Base-by-base conservation (phyloP, 306 rosid species). In the Abrus pulchellus region DNA sequence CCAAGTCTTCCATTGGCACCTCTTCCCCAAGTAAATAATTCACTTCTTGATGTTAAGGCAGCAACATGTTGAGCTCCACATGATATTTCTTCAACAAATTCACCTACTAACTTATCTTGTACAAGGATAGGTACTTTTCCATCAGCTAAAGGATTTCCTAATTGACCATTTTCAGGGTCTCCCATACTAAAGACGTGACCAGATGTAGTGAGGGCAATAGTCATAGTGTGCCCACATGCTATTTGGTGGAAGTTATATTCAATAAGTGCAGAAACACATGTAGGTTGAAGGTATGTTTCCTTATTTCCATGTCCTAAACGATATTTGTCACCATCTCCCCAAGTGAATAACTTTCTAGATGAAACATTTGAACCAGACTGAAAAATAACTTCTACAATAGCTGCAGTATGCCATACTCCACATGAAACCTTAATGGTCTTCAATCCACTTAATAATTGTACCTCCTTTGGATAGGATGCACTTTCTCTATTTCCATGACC, bases 371-470 rank as follows among this genome's bases (percentile, higher is more conserved):
- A 76, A 72, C 94, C 89, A 20, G 89, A 63, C 45, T 90, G 98
- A 70, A 90, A 81, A 75, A 83, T 87, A 76, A 96, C 98, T 86
- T 96, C 99, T 28, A 96, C 94, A 85, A 96, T 92, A 9, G 98
- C 99, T 55, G 97, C 99, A 33, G 98, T 96, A 68, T 96, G 99
- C 98, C 99, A 96, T 14, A 96, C 92, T 74, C 98, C 99, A 76
- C 98, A 93, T 43, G 99, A 93, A 56, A 96, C 98, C 70, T 90
- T 90, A 41, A 89, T 77, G 29, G 97, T 96, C 88, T 87, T 96
- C 74, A 90, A 85, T 64, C 98, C 99, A 72, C 80, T 92, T 82
- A 96, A 85, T 43, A 79, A 85, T 70, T 88, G 97, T 61, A 96
- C 98, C 88, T 96, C 97, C 78, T 79, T 91, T 72, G 99, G 99